phyloP scores from a whole-genome alignment of 179 eudicot species.

The Drosera spatulata region DNA sequence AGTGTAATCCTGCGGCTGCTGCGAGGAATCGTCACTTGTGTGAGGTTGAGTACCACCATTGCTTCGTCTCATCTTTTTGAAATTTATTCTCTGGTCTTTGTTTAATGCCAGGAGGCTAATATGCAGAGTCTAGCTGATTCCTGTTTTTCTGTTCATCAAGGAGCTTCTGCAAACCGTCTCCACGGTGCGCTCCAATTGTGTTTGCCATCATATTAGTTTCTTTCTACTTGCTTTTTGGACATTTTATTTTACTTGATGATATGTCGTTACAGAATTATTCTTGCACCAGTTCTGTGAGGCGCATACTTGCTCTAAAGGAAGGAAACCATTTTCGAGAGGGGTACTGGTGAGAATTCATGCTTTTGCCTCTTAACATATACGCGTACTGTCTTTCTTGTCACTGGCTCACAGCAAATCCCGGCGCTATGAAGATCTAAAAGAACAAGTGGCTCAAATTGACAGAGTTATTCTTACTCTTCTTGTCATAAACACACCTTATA shows the following conservation, averaged over 20 bases:
- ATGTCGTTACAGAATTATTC: conserved; percentile 42
- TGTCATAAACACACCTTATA: no score
- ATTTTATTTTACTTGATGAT: no score
- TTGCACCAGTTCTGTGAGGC: conserved; percentile 88
- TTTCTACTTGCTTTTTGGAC: no score
- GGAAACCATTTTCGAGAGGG: conserved; percentile 67
- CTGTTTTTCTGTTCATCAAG: conserved; percentile 70
- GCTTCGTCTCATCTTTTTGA: conserved; percentile 2
- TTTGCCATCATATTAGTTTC: no score
- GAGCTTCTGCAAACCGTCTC: conserved; percentile 74
- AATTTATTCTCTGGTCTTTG: conserved; percentile 1
- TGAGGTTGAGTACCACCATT: conserved; percentile 42
- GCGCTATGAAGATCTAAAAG: no score
- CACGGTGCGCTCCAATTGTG: conserved; percentile 43
- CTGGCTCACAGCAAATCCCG: no score
- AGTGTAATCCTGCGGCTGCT: conserved; percentile 92
- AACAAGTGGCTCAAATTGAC: no score
- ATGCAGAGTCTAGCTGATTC: conserved; percentile 80
- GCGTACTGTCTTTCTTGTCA: no score
- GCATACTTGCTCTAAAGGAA: conserved; percentile 58
- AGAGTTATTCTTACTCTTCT: no score
- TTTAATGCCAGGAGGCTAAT: conserved; percentile 7
- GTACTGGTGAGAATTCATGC: conserved; percentile 47
- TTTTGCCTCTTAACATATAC: neutral
- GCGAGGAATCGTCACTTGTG: conserved; percentile 68